Evolutionary conservation across 768 basidiomycete genomes (phyloP).

Genomic region (Plicaturopsis crispa): DNA sequence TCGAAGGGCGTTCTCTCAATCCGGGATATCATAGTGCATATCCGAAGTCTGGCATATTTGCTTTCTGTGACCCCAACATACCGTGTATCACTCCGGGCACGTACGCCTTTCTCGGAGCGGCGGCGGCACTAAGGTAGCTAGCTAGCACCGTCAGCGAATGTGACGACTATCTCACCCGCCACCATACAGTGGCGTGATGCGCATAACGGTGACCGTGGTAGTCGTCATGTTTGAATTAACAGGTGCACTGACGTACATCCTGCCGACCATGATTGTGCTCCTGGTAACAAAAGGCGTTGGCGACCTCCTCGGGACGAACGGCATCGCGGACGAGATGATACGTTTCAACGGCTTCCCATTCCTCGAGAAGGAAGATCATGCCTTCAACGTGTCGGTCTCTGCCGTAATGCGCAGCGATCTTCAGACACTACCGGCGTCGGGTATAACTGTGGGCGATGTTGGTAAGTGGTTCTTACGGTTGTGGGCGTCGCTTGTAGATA

Average conservation of each 20-base stretch:
- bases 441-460: conserved; percentile 71
- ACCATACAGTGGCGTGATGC: conserved; percentile 77
- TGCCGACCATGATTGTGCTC: conserved; percentile 98
- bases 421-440: conserved; percentile 61
- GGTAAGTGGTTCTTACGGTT: conserved; percentile 40
- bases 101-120: conserved; percentile 95
- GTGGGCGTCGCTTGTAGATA: not conserved
- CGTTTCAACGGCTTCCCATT: conserved; percentile 96
- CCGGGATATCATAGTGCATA: conserved; percentile 51
- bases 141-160: not conserved
- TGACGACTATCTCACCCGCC: not conserved
- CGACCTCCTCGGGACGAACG: conserved; percentile 86
- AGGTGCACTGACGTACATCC: conserved; percentile 92
- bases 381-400: conserved; percentile 85
- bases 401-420: conserved; percentile 86
- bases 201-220: conserved; percentile 95
- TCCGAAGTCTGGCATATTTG: conserved; percentile 81
- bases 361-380: conserved; percentile 91
- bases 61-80: conserved; percentile 82
- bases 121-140: conserved; percentile 82
- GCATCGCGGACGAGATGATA: conserved; percentile 97
- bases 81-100: conserved; percentile 99
- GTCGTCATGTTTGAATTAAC: conserved; percentile 99
- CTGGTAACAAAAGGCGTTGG: conserved; percentile 96
- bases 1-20: not conserved